Percentiles rank a stretch among this genome's conserved stretches.
These are phyloP conservation scores for Vigna mungo DNA, from an alignment of 306 rosid genomes.

Conservation along the genomic window DNA sequence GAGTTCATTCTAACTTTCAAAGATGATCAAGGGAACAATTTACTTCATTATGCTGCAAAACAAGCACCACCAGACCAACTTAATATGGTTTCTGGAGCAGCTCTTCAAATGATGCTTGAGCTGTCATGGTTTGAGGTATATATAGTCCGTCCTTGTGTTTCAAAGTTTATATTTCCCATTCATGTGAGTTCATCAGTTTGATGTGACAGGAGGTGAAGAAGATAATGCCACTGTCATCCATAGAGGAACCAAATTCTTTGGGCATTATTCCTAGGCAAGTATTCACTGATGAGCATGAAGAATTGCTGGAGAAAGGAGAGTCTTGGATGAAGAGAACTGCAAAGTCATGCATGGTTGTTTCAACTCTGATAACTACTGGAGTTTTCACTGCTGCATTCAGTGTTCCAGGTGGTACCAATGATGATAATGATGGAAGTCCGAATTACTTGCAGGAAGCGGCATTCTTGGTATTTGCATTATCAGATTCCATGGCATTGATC, in stretches of 20 bases:
- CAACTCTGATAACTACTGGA: conserved; percentile 59
- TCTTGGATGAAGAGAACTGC: conserved; percentile 66
- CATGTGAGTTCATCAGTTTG: neutral
- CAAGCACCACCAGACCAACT: conserved; percentile 46
- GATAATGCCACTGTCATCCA: conserved; percentile 36
- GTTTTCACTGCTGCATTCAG: conserved; percentile 59
- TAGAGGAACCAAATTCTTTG: conserved; percentile 42
- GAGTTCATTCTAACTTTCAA: conserved; percentile 20
- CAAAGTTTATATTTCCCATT: neutral
- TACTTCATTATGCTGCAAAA: conserved; percentile 51
- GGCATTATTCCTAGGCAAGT: conserved; percentile 46
- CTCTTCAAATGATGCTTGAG: conserved; percentile 56
- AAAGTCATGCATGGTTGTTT: conserved; percentile 55
- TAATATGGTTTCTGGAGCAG: conserved; percentile 51
- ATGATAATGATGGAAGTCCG: conserved; percentile 33
- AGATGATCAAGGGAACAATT: conserved; percentile 16
- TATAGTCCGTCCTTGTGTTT: neutral
- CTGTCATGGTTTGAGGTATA: conserved; percentile 59
- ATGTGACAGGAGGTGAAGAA: conserved; percentile 57
- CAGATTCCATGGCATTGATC: conserved; percentile 53
- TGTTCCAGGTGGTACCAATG: conserved; percentile 54
- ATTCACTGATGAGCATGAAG: conserved; percentile 50
- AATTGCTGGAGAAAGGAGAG: conserved; percentile 46
- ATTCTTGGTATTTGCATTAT: conserved; percentile 46
- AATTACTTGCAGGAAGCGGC: conserved; percentile 34